Conservation (phyloP, 768 basidiomycete genomes). For the Lanmaoa rubissima region DNA sequence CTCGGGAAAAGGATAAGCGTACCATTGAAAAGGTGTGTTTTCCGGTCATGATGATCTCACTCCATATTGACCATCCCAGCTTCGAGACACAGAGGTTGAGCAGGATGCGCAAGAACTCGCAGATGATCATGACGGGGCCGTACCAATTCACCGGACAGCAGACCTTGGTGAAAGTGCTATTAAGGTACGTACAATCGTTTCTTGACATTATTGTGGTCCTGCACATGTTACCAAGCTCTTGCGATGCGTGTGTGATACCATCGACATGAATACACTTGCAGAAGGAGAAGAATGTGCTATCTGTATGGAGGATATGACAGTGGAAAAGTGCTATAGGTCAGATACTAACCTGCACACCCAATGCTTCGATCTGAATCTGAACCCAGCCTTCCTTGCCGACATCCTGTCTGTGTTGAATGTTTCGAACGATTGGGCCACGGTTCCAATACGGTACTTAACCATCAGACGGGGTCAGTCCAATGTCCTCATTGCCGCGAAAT, state of each 20-base stretch:
- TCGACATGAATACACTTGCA: slow-evolving; percentile 22
- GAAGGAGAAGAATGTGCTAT: slow-evolving; percentile 22
- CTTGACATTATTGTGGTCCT: background rate
- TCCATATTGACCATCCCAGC: slow-evolving; percentile 4
- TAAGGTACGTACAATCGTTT: slow-evolving; percentile 4
- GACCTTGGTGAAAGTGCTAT: slow-evolving; percentile 12
- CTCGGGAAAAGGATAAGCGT: slow-evolving; percentile 10
- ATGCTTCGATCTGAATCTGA: background rate
- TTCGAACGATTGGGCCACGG: slow-evolving; percentile 7
- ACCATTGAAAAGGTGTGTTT: slow-evolving; percentile 15
- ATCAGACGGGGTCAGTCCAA: slow-evolving; percentile 4
- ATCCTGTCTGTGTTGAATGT: slow-evolving; percentile 15
- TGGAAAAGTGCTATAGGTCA: slow-evolving; percentile 21
- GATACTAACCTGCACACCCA: background rate
- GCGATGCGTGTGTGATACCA: slow-evolving; percentile 13
- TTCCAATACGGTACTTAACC: background rate
- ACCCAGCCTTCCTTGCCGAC: slow-evolving; percentile 15
- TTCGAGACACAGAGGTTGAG: slow-evolving; percentile 15
- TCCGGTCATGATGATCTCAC: background rate
- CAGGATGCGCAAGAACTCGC: slow-evolving; percentile 16
- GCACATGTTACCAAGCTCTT: slow-evolving; percentile 10
- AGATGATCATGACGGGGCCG: background rate
- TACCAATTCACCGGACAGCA: background rate
- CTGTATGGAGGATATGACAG: slow-evolving; percentile 18
- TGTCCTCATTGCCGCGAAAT: slow-evolving; percentile 21